These are phyloP conservation scores for Steccherinum ochraceum DNA, from an alignment of 768 basidiomycete genomes.

Conservation along the genomic window DNA sequence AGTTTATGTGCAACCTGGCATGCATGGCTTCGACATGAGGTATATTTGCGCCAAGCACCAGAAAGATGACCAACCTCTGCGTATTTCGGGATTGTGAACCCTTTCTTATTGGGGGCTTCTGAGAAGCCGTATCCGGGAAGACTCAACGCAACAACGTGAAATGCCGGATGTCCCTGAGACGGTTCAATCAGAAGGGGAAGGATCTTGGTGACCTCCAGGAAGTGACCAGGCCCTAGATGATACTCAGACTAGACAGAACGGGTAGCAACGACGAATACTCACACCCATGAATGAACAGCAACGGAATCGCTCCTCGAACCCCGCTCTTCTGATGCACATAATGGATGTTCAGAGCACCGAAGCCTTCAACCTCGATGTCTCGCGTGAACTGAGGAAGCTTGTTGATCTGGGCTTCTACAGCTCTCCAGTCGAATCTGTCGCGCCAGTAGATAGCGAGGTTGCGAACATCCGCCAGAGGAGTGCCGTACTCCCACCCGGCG, in stretches of 20 bases:
- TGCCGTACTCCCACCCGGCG: constrained; percentile 23
- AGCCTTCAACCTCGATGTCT: constrained; percentile 40
- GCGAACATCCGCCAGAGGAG: constrained; percentile 40
- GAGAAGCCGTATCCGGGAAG: constrained; percentile 62
- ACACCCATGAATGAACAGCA: constrained; percentile 61
- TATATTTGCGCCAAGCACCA: neutral
- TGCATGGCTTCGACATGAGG: neutral
- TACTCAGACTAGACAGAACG: neutral
- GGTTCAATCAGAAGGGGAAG: constrained; percentile 42
- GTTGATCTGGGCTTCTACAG: constrained; percentile 45
- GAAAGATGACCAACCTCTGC: constrained; percentile 37
- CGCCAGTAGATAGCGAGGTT: constrained; percentile 46
- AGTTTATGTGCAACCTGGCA: constrained; percentile 14
- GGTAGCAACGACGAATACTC: constrained; percentile 9
- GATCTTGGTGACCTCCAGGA: constrained; percentile 51
- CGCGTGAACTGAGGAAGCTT: constrained; percentile 50
- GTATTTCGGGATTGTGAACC: constrained; percentile 44
- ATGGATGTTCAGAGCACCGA: constrained; percentile 46
- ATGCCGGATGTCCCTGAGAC: constrained; percentile 38
- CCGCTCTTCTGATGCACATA: constrained; percentile 51
- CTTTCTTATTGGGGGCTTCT: constrained; percentile 44
- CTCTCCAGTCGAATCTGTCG: constrained; percentile 50
- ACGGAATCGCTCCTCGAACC: constrained; percentile 40
- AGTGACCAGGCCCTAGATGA: constrained; percentile 52
- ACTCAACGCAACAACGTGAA: constrained; percentile 56